These are phyloP conservation scores for cucumber (Cucumis sativus) DNA, from an alignment of 306 rosid species.

Conservation along the genomic window DNA sequence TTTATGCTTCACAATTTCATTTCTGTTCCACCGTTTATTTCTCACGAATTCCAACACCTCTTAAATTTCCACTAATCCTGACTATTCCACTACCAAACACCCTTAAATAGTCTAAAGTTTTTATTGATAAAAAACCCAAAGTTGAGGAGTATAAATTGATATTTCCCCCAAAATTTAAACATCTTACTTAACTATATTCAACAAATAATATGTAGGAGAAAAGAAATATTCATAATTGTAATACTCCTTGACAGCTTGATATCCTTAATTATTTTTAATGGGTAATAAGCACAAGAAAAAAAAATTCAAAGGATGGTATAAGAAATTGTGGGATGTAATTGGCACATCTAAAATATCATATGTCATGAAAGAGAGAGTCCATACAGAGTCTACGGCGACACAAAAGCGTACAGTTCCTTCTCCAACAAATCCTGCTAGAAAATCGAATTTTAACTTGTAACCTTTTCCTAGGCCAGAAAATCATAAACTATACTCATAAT, in stretches of 20 bases:
- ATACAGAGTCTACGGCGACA: slow-evolving; percentile 79
- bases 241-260: neutral
- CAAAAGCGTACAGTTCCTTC: slow-evolving; percentile 38
- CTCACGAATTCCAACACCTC: no score
- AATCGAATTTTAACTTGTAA: neutral
- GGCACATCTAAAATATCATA: neutral
- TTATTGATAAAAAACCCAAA: no score
- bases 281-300: neutral
- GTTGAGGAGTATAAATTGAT: no score
- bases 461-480: neutral
- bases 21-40: no score
- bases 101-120: no score
- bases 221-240: neutral
- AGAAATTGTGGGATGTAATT: neutral
- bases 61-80: no score
- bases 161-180: no score
- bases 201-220: neutral
- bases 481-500: neutral
- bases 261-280: neutral
- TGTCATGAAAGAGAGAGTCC: neutral
- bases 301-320: neutral
- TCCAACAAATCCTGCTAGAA: slow-evolving; percentile 56
- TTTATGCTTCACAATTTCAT: no score
- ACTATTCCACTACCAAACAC: no score
- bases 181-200: neutral